Base-by-base conservation (phyloP, 2,329 filamentous ascomycete species). In the Neocucurbitaria cava region DNA sequence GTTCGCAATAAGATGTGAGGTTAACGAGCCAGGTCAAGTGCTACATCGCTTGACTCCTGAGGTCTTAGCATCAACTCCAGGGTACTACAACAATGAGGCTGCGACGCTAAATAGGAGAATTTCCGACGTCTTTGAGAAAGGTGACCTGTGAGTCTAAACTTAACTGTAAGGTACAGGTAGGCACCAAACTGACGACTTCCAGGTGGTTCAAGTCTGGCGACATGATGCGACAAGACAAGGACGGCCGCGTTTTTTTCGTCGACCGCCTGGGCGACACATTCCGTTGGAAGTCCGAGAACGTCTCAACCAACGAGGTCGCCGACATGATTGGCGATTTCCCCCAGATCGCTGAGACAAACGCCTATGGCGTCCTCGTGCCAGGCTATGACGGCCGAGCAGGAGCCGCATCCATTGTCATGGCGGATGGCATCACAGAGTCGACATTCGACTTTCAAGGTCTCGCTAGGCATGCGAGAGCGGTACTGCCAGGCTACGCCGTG, bases 381-480 rank as follows among this genome's bases (percentile, higher is more conserved):
- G 69, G 76, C n/a, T 69, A 76, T n/a, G 79, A 81, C 35, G 79
- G 79, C 1, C 69, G 79, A 0, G 78, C 76, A 10, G 79, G 78
- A 0, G 75, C 78, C 45, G 79, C 76, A 0, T 76, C 76, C 4
- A 61, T 81, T 26, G 76, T 79, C 17, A 68, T 76, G 56, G 68
- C 66, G 2, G 62, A 70, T 10, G 68, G 66, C 1, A 64, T 75
- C 2, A 72, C 71, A 5, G 69, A 71, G 18, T 48, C 66, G 1
- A 62, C 57, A 0, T 69, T 70, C 56, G 65, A 69, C 65, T 77
- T 76, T 50, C 66, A 71, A 33, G 69, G 57, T 1, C 65, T 77
- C 9, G 71, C 78, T 7, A 68, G 69, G 5, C 77, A 81, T 64
- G 78, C 72, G 2, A 65, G 73, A 24, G 62, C 61, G 1, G 64